Base-by-base conservation (phyloP, 1,284 basidiomycete species). In the Rhodotorula sp. region DNA sequence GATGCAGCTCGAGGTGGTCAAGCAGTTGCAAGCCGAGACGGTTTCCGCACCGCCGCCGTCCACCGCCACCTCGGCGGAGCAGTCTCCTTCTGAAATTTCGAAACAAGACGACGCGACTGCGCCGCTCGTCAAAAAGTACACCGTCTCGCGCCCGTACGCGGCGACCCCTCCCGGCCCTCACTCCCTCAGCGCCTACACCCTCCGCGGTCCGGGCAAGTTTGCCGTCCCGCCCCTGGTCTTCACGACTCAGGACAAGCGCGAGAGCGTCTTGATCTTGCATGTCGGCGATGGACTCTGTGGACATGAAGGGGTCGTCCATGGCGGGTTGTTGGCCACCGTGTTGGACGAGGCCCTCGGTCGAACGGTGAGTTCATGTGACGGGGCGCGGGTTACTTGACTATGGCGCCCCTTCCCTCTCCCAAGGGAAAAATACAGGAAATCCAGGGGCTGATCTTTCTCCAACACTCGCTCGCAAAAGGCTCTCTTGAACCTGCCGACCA, bases 241-340 rank as follows among this genome's bases (percentile, higher is more conserved):
- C 26, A 86, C 87, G n/a, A 86, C 84, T 77, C 83, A 83, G 68
- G 91, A 95, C 80, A 90, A 92, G 79, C 84, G 83, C 15, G 89
- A 92, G 81, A 85, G 86, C 12, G 79, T 87, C 68, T 84, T 87
- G 20, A 82, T 96, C 69, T 71, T 93, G 2, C 95, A 97, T 79
- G 83, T 96, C 14, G 95, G 95, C 2, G 82, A 90, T 49, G 89
- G 88, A 8, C 78, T 98, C 62, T 97, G 95, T 78, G 92, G 82
- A 0, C 76, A 76, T 42, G 76, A 77, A 53, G 74, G 77, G 3
- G 70, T 98, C 73, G 83, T 97, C 3, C 95, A 98, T 79, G 95
- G 95, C 0, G 95, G 95, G 2, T 79, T 98, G 70, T 83, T 97
- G 33, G 92, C 93, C 42, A 97, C 93, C 1, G 82, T 98, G 6